Conservation (phyloP, 2,329 filamentous ascomycete species). For the Pyrenochaeta sp. region DNA sequence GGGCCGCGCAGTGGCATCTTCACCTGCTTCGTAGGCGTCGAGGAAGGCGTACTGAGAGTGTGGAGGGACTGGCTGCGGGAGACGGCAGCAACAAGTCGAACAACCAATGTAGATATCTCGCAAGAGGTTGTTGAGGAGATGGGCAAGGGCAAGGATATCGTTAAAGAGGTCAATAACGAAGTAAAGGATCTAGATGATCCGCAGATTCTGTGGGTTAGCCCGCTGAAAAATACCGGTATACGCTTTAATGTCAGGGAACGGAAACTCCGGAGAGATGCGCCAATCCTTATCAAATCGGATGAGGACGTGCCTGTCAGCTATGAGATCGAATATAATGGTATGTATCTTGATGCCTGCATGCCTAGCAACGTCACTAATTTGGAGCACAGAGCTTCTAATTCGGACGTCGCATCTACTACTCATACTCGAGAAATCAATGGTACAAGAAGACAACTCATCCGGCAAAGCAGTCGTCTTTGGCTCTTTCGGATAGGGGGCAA, state of each 20-base stretch:
- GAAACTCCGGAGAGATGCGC: constrained; percentile 55
- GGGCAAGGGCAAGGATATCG: constrained; percentile 30
- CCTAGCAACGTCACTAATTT: constrained; percentile 1
- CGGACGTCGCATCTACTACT: constrained; percentile 43
- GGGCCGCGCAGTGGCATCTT: constrained; percentile 69
- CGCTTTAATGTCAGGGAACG: constrained; percentile 70
- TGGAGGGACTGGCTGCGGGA: constrained; percentile 75
- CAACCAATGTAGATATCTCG: constrained; percentile 11
- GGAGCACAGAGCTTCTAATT: constrained; percentile 37
- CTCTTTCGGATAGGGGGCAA: constrained; percentile 48
- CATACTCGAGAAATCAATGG: constrained; percentile 70
- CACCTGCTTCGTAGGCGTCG: constrained; percentile 70
- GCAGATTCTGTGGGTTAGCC: constrained; percentile 73
- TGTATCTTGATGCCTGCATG: constrained; percentile 24
- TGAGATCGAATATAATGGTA: constrained; percentile 76
- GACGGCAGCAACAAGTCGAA: constrained; percentile 39
- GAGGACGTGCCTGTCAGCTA: constrained; percentile 76
- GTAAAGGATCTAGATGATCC: constrained; percentile 22
- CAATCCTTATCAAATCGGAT: constrained; percentile 65
- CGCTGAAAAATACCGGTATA: constrained; percentile 70
- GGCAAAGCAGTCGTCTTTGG: constrained; percentile 75
- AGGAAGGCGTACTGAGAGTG: constrained; percentile 73
- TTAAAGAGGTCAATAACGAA: constrained; percentile 19
- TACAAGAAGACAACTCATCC: constrained; percentile 66
- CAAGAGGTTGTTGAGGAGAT: constrained; percentile 34